phyloP scores from a whole-genome alignment of 345 rosid species.

The Clarkia xantiana region DNA sequence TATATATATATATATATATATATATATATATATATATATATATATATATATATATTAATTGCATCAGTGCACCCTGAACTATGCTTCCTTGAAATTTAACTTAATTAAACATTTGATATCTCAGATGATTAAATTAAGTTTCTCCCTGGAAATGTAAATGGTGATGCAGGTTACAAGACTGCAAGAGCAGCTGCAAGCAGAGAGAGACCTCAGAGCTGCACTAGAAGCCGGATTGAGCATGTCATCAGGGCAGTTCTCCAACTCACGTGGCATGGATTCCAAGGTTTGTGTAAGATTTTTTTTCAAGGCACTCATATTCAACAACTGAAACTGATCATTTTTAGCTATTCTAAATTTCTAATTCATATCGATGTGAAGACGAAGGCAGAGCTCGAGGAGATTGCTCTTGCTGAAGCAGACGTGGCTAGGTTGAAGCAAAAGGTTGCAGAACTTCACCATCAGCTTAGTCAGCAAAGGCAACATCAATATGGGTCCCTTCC shows the following conservation, averaged over 20 bases:
- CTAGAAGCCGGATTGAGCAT: constrained; percentile 97
- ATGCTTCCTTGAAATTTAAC: not conserved
- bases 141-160: constrained; percentile 6
- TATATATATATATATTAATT: not conserved
- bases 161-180: constrained; percentile 65
- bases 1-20: not conserved
- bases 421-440: constrained; percentile 97
- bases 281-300: constrained; percentile 39
- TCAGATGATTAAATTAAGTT: not conserved
- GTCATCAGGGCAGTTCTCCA: constrained; percentile 78
- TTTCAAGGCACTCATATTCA: not conserved
- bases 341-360: constrained; percentile 13
- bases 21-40: not conserved
- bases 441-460: constrained; percentile 97
- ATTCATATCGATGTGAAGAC: constrained; percentile 50
- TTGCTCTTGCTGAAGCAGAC: constrained; percentile 99
- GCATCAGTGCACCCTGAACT: too few species aligned
- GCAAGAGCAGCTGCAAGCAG: constrained; percentile 99
- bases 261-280: constrained; percentile 84
- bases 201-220: constrained; percentile 96
- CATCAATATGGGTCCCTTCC: constrained; percentile 65
- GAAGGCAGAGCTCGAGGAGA: constrained; percentile 98
- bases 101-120: not conserved
- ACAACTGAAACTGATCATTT: not conserved
- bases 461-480: constrained; percentile 93